These are phyloP conservation scores for Plasmodium vivax DNA, from an alignment of 169 alveolate species.

Conservation along the genomic window DNA sequence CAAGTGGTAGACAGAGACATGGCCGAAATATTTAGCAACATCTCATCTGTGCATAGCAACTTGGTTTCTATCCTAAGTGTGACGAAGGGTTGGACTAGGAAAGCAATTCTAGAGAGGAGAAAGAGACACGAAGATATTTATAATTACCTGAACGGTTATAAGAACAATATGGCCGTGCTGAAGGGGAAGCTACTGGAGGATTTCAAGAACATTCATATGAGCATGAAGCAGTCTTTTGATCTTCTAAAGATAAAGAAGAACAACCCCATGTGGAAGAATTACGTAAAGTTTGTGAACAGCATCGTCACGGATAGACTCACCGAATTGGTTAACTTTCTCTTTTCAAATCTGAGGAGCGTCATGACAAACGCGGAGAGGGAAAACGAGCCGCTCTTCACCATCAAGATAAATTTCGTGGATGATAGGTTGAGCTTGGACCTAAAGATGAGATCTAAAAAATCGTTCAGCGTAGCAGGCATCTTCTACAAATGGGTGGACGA, in stretches of 20 bases:
- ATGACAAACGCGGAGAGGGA: conserved; percentile 11
- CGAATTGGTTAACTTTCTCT: conserved; percentile 19
- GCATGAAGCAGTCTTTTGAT: conserved; percentile 90
- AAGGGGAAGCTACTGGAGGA: conserved; percentile 81
- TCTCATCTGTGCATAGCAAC: conserved; percentile 40
- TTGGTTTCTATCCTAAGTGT: conserved; percentile 34
- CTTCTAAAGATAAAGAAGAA: conserved; percentile 89
- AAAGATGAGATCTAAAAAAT: conserved; percentile 39
- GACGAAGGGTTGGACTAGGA: conserved; percentile 37
- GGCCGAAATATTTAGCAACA: conserved; percentile 40
- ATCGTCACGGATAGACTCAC: conserved; percentile 83
- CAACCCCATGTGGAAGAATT: conserved; percentile 89
- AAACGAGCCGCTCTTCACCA: conserved; percentile 43
- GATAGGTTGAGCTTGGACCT: conserved; percentile 39
- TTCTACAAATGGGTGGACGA: conserved; percentile 67
- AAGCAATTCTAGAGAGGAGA: conserved; percentile 85
- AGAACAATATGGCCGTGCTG: conserved; percentile 76
- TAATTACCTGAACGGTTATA: conserved; percentile 80
- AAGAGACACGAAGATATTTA: conserved; percentile 80
- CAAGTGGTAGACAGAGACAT: conserved; percentile 61
- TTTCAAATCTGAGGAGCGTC: conserved; percentile 22
- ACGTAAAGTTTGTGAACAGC: conserved; percentile 89
- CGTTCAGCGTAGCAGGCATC: conserved; percentile 22
- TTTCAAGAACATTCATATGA: conserved; percentile 85
- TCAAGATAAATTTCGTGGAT: conserved; percentile 38